These are phyloP conservation scores for Hansenula lynferdii DNA, from an alignment of 1,139 yeast genomes.

Conservation along the genomic window DNA sequence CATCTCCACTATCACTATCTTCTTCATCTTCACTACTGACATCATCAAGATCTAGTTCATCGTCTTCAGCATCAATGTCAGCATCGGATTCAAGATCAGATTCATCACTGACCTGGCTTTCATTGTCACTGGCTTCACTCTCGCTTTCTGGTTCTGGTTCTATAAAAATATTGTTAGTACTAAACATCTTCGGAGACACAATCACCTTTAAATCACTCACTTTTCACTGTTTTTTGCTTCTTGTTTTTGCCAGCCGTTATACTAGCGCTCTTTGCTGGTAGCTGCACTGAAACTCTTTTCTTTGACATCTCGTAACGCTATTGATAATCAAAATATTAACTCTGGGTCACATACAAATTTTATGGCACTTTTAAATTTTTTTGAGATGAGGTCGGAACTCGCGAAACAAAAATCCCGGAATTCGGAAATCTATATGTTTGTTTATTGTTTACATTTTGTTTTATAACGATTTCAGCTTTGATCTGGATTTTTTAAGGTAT, in stretches of 20 bases:
- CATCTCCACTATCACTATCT: constrained; percentile 29
- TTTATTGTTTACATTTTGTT: too few species aligned
- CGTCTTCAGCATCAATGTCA: constrained; percentile 11
- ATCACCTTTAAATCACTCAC: background rate
- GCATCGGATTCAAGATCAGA: constrained; percentile 10
- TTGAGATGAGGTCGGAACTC: constrained; percentile 1
- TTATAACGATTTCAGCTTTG: too few species aligned
- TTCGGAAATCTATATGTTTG: background rate
- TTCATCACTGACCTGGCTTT: too few species aligned
- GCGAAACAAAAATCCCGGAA: background rate
- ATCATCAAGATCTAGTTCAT: constrained; percentile 9
- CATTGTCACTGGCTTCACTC: constrained; percentile 4
- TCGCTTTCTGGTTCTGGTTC: constrained; percentile 3
- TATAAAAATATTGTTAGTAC: background rate
- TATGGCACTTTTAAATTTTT: background rate
- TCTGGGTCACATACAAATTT: background rate
- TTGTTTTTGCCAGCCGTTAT: constrained; percentile 3
- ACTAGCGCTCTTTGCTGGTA: constrained; percentile 7
- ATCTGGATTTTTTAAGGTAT: background rate
- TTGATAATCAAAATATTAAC: background rate
- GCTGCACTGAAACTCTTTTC: constrained; percentile 10
- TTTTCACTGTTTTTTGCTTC: constrained; percentile 4
- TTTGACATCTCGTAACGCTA: constrained; percentile 8
- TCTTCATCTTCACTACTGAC: constrained; percentile 11
- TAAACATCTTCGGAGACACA: background rate